Evolutionary conservation across 2,329 filamentous ascomycete species (phyloP).

Genomic region (Biscogniauxia mediterranea): DNA sequence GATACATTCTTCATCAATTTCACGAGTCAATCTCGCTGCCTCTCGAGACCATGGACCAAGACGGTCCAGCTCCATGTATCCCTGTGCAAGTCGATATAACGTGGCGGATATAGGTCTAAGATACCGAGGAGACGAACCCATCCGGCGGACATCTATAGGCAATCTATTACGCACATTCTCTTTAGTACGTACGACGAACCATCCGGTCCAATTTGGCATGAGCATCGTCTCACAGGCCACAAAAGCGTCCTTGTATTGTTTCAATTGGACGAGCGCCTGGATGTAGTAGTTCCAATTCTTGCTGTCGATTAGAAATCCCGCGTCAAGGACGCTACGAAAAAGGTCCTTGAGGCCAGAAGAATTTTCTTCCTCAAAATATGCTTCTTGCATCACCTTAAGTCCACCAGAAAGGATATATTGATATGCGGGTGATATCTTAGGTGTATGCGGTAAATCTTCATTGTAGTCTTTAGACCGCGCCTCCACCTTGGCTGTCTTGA

Average conservation of each 20-base stretch:
- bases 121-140: constrained; percentile 36
- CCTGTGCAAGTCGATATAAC: constrained; percentile 47
- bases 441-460: constrained; percentile 33
- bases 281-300: constrained; percentile 81
- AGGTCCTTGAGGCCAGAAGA: constrained; percentile 46
- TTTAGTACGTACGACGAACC: constrained; percentile 43
- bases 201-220: constrained; percentile 77
- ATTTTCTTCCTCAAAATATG: constrained; percentile 42
- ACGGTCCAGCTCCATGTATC: constrained; percentile 50
- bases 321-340: constrained; percentile 54
- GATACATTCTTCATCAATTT: constrained; percentile 39
- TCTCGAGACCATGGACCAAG: constrained; percentile 48
- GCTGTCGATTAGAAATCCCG: constrained; percentile 73
- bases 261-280: constrained; percentile 61
- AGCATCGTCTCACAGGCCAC: constrained; percentile 71
- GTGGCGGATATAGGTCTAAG: constrained; percentile 44
- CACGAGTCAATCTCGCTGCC: constrained; percentile 39
- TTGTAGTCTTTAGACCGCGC: constrained; percentile 34
- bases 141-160: constrained; percentile 39
- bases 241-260: constrained; percentile 66
- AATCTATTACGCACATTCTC: constrained; percentile 28
- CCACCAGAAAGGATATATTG: constrained; percentile 54
- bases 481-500: constrained; percentile 49
- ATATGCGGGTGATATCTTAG: constrained; percentile 43
- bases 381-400: constrained; percentile 48